These are phyloP conservation scores for Trichomonascus vanleenenianus DNA, from an alignment of 805 yeast species.

Conservation along the genomic window DNA sequence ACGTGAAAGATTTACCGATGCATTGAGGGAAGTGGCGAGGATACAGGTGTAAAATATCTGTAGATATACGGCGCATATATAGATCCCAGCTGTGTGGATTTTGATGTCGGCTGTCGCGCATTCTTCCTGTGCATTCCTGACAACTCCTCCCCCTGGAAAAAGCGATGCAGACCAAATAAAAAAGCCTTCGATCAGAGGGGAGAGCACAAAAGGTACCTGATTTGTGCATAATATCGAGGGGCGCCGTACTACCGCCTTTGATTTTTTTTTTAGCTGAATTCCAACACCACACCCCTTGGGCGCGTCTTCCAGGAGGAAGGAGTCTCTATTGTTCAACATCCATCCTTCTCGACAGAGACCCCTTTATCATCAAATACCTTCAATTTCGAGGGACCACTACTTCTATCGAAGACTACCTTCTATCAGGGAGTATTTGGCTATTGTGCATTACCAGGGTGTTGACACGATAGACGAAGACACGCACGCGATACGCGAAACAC, in stretches of 20 bases:
- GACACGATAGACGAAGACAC: neutral
- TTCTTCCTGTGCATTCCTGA: neutral
- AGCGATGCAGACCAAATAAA: neutral
- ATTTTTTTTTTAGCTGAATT: neutral
- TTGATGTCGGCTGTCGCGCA: too few relatives aligned
- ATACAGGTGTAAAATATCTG: too few relatives aligned
- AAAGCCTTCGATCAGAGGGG: neutral
- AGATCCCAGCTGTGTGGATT: too few relatives aligned
- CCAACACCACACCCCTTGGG: neutral
- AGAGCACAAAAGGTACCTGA: too few relatives aligned
- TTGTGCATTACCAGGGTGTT: too few relatives aligned
- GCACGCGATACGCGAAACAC: neutral
- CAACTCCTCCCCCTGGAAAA: neutral
- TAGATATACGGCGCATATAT: too few relatives aligned
- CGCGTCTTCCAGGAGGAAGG: neutral
- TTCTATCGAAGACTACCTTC: too few relatives aligned
- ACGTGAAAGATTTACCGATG: neutral
- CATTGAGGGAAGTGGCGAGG: neutral
- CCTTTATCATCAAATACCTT: neutral
- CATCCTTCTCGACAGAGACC: neutral
- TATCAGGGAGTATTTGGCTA: too few relatives aligned
- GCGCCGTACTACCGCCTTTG: neutral
- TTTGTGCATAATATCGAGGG: too few relatives aligned
- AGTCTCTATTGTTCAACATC: neutral
- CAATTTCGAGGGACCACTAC: too few relatives aligned